Percentiles rank a stretch among this genome's conserved stretches.
Conservation (phyloP, 2,329 filamentous ascomycete genomes). For the Knufia fluminis region DNA sequence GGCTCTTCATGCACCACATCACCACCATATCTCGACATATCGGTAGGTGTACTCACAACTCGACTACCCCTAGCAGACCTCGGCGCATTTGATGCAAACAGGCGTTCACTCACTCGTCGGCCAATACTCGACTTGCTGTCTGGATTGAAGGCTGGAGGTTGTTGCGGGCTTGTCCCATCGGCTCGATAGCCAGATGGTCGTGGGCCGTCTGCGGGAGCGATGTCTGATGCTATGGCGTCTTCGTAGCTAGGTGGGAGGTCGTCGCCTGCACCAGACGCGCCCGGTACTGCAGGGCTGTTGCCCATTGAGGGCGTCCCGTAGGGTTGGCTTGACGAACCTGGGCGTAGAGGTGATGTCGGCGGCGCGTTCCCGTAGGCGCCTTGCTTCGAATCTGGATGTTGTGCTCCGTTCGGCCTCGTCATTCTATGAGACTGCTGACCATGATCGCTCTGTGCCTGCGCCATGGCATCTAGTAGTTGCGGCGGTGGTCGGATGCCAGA, state of each 20-base stretch:
- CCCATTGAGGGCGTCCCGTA: constrained; percentile 9
- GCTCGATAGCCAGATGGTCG: constrained; percentile 45
- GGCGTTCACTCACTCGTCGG: constrained; percentile 20
- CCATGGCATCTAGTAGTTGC: constrained; percentile 54
- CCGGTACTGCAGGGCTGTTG: constrained; percentile 13
- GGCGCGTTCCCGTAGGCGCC: background rate
- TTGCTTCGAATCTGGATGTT: constrained; percentile 15
- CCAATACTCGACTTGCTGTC: constrained; percentile 17
- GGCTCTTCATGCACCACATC: constrained; percentile 5
- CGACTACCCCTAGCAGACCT: background rate
- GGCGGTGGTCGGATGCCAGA: constrained; percentile 78
- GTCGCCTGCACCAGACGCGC: constrained; percentile 31
- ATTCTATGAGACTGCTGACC: constrained; percentile 19
- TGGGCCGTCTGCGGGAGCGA: constrained; percentile 64
- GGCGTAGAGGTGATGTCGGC: background rate
- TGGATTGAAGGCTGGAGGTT: constrained; percentile 16
- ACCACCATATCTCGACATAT: background rate
- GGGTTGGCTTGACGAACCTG: constrained; percentile 6
- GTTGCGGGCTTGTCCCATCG: constrained; percentile 17
- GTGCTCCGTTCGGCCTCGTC: constrained; percentile 16
- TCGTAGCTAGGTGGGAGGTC: constrained; percentile 94
- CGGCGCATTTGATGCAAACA: constrained; percentile 17
- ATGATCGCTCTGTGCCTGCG: constrained; percentile 25
- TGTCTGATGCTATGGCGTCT: constrained; percentile 73
- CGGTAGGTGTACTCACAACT: background rate